Conservation (phyloP, 1,139 yeast species). For the Suhomyces chickasaworum region DNA sequence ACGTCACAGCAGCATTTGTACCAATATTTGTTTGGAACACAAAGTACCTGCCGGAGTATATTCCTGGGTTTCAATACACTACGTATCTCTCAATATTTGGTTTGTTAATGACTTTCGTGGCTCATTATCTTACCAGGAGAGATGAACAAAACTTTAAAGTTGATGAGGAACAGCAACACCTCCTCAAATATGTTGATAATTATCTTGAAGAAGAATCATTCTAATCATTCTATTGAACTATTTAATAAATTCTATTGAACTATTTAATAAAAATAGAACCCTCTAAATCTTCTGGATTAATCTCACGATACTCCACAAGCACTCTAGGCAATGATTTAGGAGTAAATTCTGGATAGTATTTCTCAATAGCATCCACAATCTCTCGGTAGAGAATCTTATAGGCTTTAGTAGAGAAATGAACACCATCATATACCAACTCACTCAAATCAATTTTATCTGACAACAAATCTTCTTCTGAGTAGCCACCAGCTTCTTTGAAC, state of each 20-base stretch:
- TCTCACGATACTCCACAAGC: conserved; percentile 30
- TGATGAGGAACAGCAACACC: neutral
- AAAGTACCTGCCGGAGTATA: conserved; percentile 49
- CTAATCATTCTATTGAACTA: neutral
- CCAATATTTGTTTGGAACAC: conserved; percentile 38
- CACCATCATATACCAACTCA: conserved; percentile 52
- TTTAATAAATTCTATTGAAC: neutral
- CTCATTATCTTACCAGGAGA: conserved; percentile 14
- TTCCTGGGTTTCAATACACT: conserved; percentile 53
- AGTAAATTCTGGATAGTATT: conserved; percentile 48
- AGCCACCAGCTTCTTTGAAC: conserved; percentile 33
- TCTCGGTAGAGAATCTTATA: conserved; percentile 54
- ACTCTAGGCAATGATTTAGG: conserved; percentile 38
- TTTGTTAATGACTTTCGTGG: conserved; percentile 31
- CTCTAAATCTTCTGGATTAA: conserved; percentile 11
- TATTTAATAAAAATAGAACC: conserved; percentile 5
- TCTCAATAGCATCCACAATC: conserved; percentile 39
- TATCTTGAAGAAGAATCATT: neutral
- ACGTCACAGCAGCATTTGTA: conserved; percentile 53
- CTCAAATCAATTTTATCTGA: conserved; percentile 18
- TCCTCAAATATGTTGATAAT: neutral
- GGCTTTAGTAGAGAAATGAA: conserved; percentile 67
- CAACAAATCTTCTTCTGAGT: conserved; percentile 20
- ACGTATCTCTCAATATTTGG: conserved; percentile 48
- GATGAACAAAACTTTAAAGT: conserved; percentile 8